These are phyloP conservation scores for Chiua virens DNA, from an alignment of 768 basidiomycete species.

Conservation along the genomic window DNA sequence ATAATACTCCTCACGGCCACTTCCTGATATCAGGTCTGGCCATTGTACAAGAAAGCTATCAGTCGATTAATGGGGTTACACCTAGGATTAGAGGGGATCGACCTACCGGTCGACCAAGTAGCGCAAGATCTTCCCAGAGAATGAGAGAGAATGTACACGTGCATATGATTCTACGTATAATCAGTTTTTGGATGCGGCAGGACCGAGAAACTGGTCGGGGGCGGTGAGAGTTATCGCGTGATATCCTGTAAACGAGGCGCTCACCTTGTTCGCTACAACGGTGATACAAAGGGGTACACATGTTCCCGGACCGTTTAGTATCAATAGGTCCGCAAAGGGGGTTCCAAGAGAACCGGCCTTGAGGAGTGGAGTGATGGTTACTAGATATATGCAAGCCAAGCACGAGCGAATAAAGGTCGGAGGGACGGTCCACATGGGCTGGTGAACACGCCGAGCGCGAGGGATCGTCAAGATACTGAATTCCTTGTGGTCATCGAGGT, in stretches of 20 bases:
- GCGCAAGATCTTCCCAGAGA: slow-evolving; percentile 80
- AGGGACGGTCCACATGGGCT: slow-evolving; percentile 69
- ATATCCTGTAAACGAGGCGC: slow-evolving; percentile 24
- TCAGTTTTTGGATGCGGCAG: slow-evolving; percentile 65
- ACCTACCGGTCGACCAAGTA: slow-evolving; percentile 79
- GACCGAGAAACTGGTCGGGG: slow-evolving; percentile 63
- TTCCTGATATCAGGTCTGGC: slow-evolving; percentile 54
- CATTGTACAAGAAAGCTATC: slow-evolving; percentile 88
- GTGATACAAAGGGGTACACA: slow-evolving; percentile 78
- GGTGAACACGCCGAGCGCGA: slow-evolving; percentile 85
- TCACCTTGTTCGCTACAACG: slow-evolving; percentile 69
- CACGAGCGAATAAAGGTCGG: slow-evolving; percentile 66
- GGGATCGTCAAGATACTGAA: slow-evolving; percentile 71
- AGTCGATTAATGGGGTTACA: slow-evolving; percentile 1
- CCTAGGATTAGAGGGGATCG: slow-evolving; percentile 52
- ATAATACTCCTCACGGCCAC: slow-evolving; percentile 47
- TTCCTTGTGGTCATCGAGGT: neutral
- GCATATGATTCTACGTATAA: slow-evolving; percentile 97
- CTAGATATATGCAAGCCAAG: slow-evolving; percentile 54
- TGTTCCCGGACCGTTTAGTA: slow-evolving; percentile 95
- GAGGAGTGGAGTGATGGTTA: slow-evolving; percentile 55
- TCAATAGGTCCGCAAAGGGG: slow-evolving; percentile 67
- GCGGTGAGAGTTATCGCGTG: slow-evolving; percentile 3
- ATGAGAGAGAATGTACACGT: slow-evolving; percentile 74
- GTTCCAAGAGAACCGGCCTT: slow-evolving; percentile 9